phyloP scores from a whole-genome alignment of 495 filamentous ascomycete genomes.

The Aspergillus nidulans region DNA sequence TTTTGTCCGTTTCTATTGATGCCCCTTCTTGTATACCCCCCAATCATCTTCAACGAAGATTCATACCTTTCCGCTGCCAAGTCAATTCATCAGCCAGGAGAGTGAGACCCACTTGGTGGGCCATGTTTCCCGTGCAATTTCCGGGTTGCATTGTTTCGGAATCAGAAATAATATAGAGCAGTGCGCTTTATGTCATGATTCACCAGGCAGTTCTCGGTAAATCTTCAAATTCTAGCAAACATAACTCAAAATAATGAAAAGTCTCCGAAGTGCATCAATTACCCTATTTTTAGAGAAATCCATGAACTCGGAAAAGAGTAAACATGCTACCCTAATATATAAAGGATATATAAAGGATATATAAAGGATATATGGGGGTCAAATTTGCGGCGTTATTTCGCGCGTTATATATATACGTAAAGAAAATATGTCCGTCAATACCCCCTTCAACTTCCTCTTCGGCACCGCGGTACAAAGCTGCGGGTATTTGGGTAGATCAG shows the following conservation, averaged over 20 bases:
- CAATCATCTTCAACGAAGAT: constrained; percentile 1
- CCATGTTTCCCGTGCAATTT: not conserved
- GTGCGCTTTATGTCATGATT: not conserved
- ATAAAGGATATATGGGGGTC: no score
- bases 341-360: no score
- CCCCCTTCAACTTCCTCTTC: no score
- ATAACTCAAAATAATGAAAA: not conserved
- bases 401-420: no score
- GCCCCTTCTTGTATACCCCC: constrained; percentile 21
- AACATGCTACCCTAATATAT: no score
- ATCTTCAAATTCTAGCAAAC: not conserved
- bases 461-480: no score
- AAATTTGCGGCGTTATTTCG: no score
- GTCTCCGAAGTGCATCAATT: no score
- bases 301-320: no score
- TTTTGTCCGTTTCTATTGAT: constrained; percentile 15
- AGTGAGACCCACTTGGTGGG: not conserved
- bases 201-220: not conserved
- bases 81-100: not conserved
- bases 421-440: no score
- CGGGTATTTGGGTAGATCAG: no score
- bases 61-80: not conserved
- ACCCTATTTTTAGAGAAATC: no score
- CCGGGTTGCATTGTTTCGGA: not conserved
- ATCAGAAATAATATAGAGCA: not conserved